These are phyloP conservation scores for Alnus glutinosa DNA, from an alignment of 306 rosid genomes.

Conservation along the genomic window DNA sequence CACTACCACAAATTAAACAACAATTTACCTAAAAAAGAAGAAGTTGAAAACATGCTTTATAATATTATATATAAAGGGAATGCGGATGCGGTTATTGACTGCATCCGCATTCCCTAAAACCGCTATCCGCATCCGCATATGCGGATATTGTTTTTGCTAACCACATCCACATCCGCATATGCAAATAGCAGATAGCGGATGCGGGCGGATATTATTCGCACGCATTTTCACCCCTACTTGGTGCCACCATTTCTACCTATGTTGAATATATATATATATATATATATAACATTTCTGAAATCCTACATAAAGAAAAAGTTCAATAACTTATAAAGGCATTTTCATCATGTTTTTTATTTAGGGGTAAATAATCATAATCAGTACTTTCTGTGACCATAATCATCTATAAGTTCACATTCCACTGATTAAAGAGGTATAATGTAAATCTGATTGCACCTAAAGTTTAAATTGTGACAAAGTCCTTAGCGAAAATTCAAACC, in stretches of 20 bases:
- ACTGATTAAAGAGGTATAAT: not conserved
- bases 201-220: too few species aligned
- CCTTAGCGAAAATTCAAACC: not conserved
- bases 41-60: not conserved
- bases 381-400: conserved; percentile 3
- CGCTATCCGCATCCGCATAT: too few species aligned
- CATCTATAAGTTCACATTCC: not conserved
- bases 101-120: too few species aligned
- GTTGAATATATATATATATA: too few species aligned
- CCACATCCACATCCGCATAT: too few species aligned
- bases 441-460: not conserved
- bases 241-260: too few species aligned
- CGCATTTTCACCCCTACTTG: too few species aligned
- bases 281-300: not conserved
- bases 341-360: not conserved
- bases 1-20: not conserved
- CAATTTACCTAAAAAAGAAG: not conserved
- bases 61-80: too few species aligned
- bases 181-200: too few species aligned
- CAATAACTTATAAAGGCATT: not conserved
- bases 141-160: too few species aligned
- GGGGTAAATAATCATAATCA: not conserved
- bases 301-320: not conserved
- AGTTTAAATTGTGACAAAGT: not conserved
- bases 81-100: too few species aligned